phyloP scores from a whole-genome alignment of 495 filamentous ascomycete genomes.

The Lasiosphaeris hirsuta region DNA sequence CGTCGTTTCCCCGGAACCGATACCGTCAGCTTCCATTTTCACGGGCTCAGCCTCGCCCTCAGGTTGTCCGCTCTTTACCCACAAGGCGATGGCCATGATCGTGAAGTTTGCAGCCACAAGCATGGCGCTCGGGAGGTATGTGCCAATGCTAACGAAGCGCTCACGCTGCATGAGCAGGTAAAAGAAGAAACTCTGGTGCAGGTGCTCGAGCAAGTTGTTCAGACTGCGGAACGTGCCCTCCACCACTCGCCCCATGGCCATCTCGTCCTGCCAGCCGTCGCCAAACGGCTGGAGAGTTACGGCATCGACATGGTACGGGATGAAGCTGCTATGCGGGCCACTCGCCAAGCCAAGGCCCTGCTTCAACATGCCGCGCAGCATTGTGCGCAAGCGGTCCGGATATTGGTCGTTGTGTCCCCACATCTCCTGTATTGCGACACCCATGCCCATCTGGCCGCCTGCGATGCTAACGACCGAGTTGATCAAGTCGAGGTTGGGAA shows the following conservation, averaged over 20 bases:
- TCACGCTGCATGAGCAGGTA: constrained; percentile 88
- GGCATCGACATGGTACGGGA: constrained; percentile 96
- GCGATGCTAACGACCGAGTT: constrained; percentile 90
- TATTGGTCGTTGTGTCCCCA: constrained; percentile 81
- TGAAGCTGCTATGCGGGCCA: constrained; percentile 90
- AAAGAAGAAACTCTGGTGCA: constrained; percentile 99
- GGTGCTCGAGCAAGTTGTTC: constrained; percentile 94
- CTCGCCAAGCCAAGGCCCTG: constrained; percentile 88
- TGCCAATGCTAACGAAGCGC: constrained; percentile 96
- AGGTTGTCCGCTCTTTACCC: constrained; percentile 74
- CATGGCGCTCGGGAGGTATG: constrained; percentile 96
- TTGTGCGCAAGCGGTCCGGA: constrained; percentile 76
- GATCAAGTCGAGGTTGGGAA: constrained; percentile 92
- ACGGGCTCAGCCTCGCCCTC: constrained; percentile 10
- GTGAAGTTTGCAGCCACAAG: constrained; percentile 89
- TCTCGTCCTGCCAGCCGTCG: constrained; percentile 94
- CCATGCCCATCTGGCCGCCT: constrained; percentile 88
- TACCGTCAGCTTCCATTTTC: neutral
- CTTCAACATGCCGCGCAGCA: constrained; percentile 89
- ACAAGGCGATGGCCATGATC: constrained; percentile 88
- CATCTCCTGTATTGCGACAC: constrained; percentile 78
- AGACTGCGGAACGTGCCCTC: constrained; percentile 87
- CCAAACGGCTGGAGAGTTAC: constrained; percentile 88
- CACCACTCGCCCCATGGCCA: constrained; percentile 83
- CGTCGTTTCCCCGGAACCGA: neutral